Conservation (phyloP, 1,284 basidiomycete genomes). For the Vanrija sp. region DNA sequence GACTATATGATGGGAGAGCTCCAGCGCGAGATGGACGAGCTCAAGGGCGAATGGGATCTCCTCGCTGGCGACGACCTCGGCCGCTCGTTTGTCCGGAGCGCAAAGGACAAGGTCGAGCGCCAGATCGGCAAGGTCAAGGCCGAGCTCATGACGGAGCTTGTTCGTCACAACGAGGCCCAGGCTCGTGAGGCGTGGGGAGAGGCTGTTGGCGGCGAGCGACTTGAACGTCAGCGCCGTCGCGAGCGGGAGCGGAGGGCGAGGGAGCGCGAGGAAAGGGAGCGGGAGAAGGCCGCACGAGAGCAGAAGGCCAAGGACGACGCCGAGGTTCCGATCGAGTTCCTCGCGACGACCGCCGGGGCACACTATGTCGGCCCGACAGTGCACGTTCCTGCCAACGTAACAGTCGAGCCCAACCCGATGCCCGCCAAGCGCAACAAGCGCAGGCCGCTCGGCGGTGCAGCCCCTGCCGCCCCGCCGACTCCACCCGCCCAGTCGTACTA, state of each 20-base stretch:
- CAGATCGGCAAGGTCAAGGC: conserved; percentile 69
- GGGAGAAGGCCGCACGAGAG: conserved; percentile 3
- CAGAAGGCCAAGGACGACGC: conserved; percentile 11
- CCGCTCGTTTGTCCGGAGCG: conserved; percentile 72
- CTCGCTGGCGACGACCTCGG: conserved; percentile 70
- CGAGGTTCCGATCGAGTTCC: conserved; percentile 11
- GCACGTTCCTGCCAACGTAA: conserved; percentile 36
- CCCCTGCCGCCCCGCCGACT: conserved; percentile 26
- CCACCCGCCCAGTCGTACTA: conserved; percentile 59
- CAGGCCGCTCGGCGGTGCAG: conserved; percentile 18
- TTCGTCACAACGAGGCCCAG: conserved; percentile 40
- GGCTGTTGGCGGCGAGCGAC: conserved; percentile 38
- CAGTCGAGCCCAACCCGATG: conserved; percentile 42
- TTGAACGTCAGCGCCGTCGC: conserved; percentile 50
- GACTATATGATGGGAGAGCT: conserved; percentile 72
- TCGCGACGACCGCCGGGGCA: not conserved
- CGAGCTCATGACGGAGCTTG: conserved; percentile 61
- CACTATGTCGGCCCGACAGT: conserved; percentile 7
- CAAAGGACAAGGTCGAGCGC: conserved; percentile 66
- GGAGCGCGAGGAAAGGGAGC: not conserved
- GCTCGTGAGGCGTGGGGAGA: conserved; percentile 40
- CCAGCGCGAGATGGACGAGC: conserved; percentile 66
- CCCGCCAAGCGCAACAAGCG: conserved; percentile 29
- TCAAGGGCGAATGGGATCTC: conserved; percentile 56
- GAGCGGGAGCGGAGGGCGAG: conserved; percentile 34